Conservation (phyloP, 371 early-diverging fungal genomes). For the Amoeboaphelidium occidentale region DNA sequence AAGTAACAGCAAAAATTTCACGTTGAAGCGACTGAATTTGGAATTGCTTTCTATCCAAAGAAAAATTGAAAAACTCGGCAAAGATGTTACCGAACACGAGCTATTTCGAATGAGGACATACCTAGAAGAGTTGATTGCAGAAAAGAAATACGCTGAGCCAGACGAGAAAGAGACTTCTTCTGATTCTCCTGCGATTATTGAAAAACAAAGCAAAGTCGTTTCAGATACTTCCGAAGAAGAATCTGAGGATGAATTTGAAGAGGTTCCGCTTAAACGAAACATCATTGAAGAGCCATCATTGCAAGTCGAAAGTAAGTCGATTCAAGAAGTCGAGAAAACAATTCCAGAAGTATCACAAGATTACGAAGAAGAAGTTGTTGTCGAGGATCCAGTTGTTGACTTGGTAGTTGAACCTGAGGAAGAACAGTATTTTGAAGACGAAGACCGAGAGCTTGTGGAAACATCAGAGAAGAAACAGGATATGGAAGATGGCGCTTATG, state of each 20-base stretch:
- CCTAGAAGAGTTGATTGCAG: not conserved
- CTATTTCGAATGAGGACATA: too few species aligned
- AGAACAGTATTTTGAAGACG: constrained; percentile 7
- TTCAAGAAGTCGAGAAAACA: too few species aligned
- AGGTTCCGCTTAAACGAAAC: too few species aligned
- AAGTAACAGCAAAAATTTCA: not conserved
- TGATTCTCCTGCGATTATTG: not conserved
- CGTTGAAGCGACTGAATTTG: not conserved
- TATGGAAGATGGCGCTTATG: constrained; percentile 27
- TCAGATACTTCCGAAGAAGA: constrained; percentile 14
- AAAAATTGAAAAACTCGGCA: not conserved
- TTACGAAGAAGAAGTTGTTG: constrained; percentile 6
- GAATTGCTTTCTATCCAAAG: not conserved
- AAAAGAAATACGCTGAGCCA: not conserved
- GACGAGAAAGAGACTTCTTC: not conserved
- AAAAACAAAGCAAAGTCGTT: not conserved
- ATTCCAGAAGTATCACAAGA: too few species aligned
- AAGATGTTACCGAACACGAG: not conserved
- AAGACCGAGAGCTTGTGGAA: constrained; percentile 6
- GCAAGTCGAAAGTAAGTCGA: too few species aligned
- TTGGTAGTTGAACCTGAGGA: not conserved
- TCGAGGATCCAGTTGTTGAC: not conserved
- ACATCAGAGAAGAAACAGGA: too few species aligned
- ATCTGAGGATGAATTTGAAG: constrained; percentile 9
- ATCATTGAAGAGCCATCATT: too few species aligned